Percentiles rank a stretch among this genome's conserved stretches.
Evolutionary conservation across 495 filamentous ascomycete genomes (phyloP).

Genomic region (Daldinia vernicosa): DNA sequence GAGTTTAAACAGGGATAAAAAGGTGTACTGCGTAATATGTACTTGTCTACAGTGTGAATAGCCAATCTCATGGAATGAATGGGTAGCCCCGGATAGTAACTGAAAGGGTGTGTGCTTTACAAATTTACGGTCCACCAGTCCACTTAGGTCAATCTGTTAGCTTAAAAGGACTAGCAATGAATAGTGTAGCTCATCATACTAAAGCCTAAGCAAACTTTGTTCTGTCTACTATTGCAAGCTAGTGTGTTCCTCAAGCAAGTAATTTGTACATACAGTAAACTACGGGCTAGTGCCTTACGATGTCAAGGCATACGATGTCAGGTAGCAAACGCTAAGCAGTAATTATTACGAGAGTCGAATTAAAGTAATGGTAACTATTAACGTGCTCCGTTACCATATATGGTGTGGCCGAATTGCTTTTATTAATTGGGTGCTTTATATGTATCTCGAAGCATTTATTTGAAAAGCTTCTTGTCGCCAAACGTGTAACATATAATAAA

Average conservation of each 20-base stretch:
- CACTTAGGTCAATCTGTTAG: not conserved
- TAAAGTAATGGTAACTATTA: not conserved
- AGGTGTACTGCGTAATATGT: not conserved
- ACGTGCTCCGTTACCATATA: not conserved
- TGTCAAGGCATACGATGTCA: not conserved
- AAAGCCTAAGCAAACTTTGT: too few relatives aligned
- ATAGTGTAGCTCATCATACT: too few relatives aligned
- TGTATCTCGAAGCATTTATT: not conserved
- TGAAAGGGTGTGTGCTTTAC: not conserved
- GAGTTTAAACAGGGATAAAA: not conserved
- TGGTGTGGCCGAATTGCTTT: not conserved
- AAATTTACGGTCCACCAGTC: not conserved
- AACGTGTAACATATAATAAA: not conserved
- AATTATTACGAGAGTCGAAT: not conserved
- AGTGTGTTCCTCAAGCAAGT: not conserved
- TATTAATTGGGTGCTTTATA: not conserved
- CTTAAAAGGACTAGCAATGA: too few relatives aligned
- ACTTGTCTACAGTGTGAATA: not conserved
- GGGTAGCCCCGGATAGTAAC: not conserved
- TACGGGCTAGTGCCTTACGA: not conserved
- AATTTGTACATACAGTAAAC: not conserved
- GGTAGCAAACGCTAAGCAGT: not conserved
- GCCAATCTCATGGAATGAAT: not conserved
- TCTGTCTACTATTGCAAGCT: not conserved
- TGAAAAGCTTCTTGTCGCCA: not conserved